Percentiles rank a stretch among this genome's conserved stretches.
Evolutionary conservation across 345 rosid species (phyloP).

Genomic region (Dipteronia dyeriana): DNA sequence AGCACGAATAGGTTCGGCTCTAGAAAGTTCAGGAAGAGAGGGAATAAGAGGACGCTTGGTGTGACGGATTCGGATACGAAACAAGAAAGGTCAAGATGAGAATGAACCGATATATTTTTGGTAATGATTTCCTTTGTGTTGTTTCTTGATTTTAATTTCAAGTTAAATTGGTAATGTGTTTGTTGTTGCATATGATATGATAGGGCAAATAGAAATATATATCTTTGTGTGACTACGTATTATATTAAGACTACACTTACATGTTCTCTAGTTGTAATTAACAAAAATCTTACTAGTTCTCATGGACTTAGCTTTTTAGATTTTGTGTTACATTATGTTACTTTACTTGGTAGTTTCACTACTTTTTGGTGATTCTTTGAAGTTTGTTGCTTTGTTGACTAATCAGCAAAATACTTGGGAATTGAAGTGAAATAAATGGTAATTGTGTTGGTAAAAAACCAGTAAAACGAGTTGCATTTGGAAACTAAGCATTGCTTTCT

Average conservation of each 20-base stretch:
- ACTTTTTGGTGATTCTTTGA: not conserved
- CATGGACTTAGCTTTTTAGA: not conserved
- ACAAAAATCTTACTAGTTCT: not conserved
- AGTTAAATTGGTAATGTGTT: conserved; percentile 3
- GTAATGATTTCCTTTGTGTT: conserved; percentile 1
- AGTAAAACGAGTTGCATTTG: not conserved
- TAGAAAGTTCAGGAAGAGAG: conserved; percentile 29
- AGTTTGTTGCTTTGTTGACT: not conserved
- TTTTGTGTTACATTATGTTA: not conserved
- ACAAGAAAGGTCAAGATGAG: not conserved
- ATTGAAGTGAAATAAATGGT: not conserved
- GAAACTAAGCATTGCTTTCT: not conserved
- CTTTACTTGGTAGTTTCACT: not conserved
- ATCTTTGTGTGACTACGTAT: not conserved
- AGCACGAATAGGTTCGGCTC: not conserved
- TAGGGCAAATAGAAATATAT: not conserved
- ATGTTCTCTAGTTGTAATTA: conserved; percentile 2
- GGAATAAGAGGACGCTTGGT: conserved; percentile 10
- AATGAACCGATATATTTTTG: not conserved
- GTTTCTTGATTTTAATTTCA: not conserved
- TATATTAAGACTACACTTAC: not conserved
- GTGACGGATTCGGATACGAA: not conserved
- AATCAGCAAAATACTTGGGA: not conserved
- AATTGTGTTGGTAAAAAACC: not conserved
- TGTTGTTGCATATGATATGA: not conserved